Percentiles rank a stretch among this genome's conserved stretches.
phyloP scores from a whole-genome alignment of 441 rosid species.

The Gossypium schwendimanii region DNA sequence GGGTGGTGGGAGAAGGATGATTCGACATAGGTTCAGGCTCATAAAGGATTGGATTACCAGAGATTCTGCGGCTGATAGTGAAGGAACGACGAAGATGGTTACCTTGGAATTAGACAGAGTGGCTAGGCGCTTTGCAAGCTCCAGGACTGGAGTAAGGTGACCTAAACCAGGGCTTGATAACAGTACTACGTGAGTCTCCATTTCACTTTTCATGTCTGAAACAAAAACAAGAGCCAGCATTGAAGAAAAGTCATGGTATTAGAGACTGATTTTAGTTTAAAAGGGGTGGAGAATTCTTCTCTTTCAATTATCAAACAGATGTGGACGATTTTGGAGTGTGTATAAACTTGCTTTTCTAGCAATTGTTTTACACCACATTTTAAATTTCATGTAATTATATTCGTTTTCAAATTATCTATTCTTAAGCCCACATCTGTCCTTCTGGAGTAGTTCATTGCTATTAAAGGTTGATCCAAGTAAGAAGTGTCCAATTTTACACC shows the following conservation, averaged over 20 bases:
- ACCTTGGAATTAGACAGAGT: constrained; percentile 9
- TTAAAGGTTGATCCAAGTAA: too few relatives aligned
- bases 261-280: not conserved
- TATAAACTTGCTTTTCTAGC: too few relatives aligned
- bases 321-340: too few relatives aligned
- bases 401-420: too few relatives aligned
- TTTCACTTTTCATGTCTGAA: constrained; percentile 10
- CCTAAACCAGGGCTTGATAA: constrained; percentile 28
- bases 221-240: not conserved
- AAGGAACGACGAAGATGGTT: constrained; percentile 20
- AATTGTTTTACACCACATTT: too few relatives aligned
- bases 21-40: constrained; percentile 1
- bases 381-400: too few relatives aligned
- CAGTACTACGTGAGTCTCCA: constrained; percentile 18
- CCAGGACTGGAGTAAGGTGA: constrained; percentile 26
- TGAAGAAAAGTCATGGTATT: not conserved
- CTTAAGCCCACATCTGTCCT: too few relatives aligned
- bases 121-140: constrained; percentile 23
- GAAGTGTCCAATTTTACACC: too few relatives aligned
- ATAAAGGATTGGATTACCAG: constrained; percentile 9
- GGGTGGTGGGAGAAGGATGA: constrained; percentile 29
- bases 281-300: not conserved
- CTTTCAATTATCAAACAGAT: not conserved
- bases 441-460: too few relatives aligned
- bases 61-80: constrained; percentile 22